Evolutionary conservation across 140 eudicot genomes (phyloP).

Genomic region (Flaveria floridana): DNA sequence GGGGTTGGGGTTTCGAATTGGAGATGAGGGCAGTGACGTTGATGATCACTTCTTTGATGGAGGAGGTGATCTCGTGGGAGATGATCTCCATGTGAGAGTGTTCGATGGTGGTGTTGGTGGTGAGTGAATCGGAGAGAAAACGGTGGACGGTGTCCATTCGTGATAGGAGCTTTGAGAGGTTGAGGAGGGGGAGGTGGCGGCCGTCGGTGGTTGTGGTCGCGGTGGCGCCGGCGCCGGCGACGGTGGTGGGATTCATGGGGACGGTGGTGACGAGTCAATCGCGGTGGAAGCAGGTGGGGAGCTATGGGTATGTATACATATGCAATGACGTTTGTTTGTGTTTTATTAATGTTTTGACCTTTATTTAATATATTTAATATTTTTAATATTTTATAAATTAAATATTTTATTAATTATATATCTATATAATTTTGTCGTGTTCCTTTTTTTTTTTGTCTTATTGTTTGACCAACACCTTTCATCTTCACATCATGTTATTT

Average conservation of each 20-base stretch:
- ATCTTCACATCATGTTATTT: too few species aligned
- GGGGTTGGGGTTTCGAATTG: not conserved
- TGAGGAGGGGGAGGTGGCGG: conserved; percentile 41
- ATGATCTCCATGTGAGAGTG: conserved; percentile 45
- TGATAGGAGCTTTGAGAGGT: conserved; percentile 53
- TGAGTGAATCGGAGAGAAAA: conserved; percentile 59
- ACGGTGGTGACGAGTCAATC: not conserved
- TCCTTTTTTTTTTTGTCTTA: too few species aligned
- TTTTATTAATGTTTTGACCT: too few species aligned
- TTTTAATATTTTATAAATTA: too few species aligned
- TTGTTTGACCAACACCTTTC: too few species aligned
- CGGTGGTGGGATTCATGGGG: not conserved
- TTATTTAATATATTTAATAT: too few species aligned
- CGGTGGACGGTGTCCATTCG: conserved; percentile 62
- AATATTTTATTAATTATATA: too few species aligned
- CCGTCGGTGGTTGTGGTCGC: conserved; percentile 33
- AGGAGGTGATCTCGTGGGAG: conserved; percentile 59
- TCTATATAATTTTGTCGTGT: too few species aligned
- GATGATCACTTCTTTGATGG: conserved; percentile 62
- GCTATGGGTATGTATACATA: too few species aligned
- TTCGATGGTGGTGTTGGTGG: conserved; percentile 41
- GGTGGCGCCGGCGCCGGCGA: conserved; percentile 20
- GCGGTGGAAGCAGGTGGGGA: not conserved
- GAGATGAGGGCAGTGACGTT: conserved; percentile 71
- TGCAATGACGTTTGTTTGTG: too few species aligned